Percentiles rank a stretch among this genome's conserved stretches.
Evolutionary conservation across 768 basidiomycete genomes (phyloP).

Genomic region (Gloeophyllum trabeum): DNA sequence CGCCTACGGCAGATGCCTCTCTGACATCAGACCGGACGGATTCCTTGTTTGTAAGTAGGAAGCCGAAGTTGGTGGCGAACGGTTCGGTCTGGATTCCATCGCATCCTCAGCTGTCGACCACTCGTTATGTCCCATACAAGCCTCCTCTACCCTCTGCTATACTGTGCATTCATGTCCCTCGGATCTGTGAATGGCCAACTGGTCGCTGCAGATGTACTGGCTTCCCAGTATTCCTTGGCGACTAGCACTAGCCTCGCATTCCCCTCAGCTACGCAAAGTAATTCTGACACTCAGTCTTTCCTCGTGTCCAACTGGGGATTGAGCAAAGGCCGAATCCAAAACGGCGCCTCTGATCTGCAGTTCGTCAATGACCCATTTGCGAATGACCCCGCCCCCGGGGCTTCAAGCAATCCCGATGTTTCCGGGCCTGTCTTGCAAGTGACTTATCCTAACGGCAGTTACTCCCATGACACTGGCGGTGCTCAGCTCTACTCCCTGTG

Average conservation of each 20-base stretch:
- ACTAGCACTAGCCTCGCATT: constrained; percentile 56
- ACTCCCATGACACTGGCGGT: constrained; percentile 49
- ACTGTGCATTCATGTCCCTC: no score
- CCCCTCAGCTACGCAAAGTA: constrained; percentile 47
- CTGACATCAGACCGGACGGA: no score
- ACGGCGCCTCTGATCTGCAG: constrained; percentile 39
- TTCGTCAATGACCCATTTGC: constrained; percentile 67
- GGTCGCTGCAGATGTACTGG: no score
- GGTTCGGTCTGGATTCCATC: no score
- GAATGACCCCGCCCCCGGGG: constrained; percentile 25
- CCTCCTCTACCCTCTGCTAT: no score
- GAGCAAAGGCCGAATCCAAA: constrained; percentile 47
- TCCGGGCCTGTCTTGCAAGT: constrained; percentile 36
- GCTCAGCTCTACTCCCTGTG: constrained; percentile 59
- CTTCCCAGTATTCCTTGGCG: constrained; percentile 39
- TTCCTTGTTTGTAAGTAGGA: no score
- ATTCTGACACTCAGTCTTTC: constrained; percentile 35
- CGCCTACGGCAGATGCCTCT: no score
- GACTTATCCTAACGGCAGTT: constrained; percentile 44
- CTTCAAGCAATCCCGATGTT: constrained; percentile 3
- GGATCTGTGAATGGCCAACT: no score
- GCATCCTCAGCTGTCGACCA: no score
- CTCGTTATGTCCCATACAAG: no score
- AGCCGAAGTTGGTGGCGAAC: no score
- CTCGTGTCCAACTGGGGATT: constrained; percentile 51